phyloP scores from a whole-genome alignment of 2,329 filamentous ascomycete genomes.

The Clonostachys sp. region DNA sequence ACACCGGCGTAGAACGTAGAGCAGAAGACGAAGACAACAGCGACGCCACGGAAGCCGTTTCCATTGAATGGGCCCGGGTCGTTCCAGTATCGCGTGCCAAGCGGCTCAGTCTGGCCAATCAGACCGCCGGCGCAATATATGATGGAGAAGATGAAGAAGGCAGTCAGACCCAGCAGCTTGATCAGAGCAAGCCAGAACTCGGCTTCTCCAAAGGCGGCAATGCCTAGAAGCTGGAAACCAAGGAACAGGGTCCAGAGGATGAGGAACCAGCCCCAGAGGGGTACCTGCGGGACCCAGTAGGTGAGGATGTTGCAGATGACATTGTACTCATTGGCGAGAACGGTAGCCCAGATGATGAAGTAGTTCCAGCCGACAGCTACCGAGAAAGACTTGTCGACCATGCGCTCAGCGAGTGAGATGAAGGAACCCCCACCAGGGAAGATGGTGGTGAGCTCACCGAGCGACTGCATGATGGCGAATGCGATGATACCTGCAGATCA shows the following conservation, averaged over 20 bases:
- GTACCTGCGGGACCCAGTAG: constrained; percentile 60
- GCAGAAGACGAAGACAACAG: constrained; percentile 64
- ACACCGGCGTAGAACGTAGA: constrained; percentile 69
- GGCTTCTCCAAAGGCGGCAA: constrained; percentile 71
- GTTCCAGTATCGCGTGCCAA: constrained; percentile 70
- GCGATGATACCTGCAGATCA: constrained; percentile 50
- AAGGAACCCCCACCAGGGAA: constrained; percentile 70
- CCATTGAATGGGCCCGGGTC: constrained; percentile 64
- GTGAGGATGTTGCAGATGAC: constrained; percentile 61
- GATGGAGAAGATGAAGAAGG: constrained; percentile 71
- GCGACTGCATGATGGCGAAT: constrained; percentile 63
- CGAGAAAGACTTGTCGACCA: constrained; percentile 66
- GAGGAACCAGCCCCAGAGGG: constrained; percentile 64
- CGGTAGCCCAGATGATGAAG: constrained; percentile 62
- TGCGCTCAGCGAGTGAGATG: constrained; percentile 64
- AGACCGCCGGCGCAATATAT: constrained; percentile 67
- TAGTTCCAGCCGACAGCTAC: constrained; percentile 70
- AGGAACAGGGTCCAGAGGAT: constrained; percentile 73
- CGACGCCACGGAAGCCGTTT: constrained; percentile 62
- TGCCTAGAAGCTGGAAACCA: constrained; percentile 64
- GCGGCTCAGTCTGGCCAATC: constrained; percentile 45
- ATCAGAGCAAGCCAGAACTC: constrained; percentile 76
- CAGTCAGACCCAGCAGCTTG: constrained; percentile 65
- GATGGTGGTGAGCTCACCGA: constrained; percentile 71
- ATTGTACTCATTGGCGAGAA: constrained; percentile 69